A percentile compares a stretch with the other conserved stretches of the same genome.
Conservation (phyloP, 441 rosid genomes). For the Euphorbia schlechtendalii region DNA sequence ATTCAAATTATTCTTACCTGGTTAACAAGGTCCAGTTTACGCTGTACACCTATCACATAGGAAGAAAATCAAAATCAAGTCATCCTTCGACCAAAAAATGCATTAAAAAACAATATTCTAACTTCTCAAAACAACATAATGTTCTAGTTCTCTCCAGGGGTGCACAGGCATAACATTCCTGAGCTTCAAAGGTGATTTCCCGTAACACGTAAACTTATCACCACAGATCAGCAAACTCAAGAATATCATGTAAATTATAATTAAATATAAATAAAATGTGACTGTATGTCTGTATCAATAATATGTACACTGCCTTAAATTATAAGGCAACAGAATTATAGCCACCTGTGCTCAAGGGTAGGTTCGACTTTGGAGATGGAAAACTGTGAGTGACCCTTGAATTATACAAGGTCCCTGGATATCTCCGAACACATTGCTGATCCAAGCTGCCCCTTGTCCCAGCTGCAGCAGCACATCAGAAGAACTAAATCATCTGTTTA, state of each 20-base stretch:
- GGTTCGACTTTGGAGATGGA: slow-evolving; percentile 38
- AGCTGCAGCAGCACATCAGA: slow-evolving; percentile 28
- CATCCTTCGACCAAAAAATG: background rate
- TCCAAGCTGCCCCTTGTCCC: slow-evolving; percentile 48
- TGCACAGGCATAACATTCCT: background rate
- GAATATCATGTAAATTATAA: no score
- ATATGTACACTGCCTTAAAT: background rate
- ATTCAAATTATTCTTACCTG: slow-evolving; percentile 30
- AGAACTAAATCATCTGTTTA: background rate
- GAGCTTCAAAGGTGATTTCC: background rate
- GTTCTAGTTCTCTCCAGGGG: no score
- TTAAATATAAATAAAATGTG: no score
- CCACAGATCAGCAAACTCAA: no score
- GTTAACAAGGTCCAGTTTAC: slow-evolving; percentile 50
- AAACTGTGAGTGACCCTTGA: slow-evolving; percentile 37
- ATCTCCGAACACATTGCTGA: slow-evolving; percentile 44
- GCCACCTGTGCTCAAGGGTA: slow-evolving; percentile 37
- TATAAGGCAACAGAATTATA: background rate
- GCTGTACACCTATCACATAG: slow-evolving; percentile 47
- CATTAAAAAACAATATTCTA: background rate
- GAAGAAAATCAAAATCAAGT: slow-evolving; percentile 2
- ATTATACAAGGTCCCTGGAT: slow-evolving; percentile 38
- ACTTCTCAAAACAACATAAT: background rate
- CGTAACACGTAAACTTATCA: no score
- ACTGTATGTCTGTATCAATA: background rate